A percentile compares a stretch with the other conserved stretches of the same genome.
phyloP scores from a whole-genome alignment of 331 rosid genomes.

The Saraca asoca region DNA sequence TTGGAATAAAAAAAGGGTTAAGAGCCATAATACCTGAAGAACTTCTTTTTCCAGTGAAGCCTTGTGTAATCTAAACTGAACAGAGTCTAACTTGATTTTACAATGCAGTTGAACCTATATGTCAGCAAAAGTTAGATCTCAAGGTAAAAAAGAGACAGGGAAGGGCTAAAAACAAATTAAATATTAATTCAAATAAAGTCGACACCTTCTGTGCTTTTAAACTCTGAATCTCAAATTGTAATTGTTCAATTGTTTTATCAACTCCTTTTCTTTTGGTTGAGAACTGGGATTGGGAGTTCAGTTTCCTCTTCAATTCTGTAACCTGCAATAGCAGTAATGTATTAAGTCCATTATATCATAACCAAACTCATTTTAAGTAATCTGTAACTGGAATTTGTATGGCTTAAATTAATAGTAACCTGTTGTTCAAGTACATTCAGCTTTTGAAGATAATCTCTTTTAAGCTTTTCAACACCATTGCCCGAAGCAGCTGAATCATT shows the following conservation, averaged over 20 bases:
- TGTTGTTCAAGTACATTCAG: constrained; percentile 74
- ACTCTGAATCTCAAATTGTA: constrained; percentile 71
- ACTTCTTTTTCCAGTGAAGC: constrained; percentile 77
- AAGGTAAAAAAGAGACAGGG: neutral
- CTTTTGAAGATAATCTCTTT: constrained; percentile 79
- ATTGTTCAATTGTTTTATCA: constrained; percentile 56
- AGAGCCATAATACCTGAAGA: constrained; percentile 60
- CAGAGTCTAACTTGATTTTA: constrained; percentile 76
- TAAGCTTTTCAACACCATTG: constrained; percentile 64
- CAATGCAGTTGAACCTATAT: constrained; percentile 84
- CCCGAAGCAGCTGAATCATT: constrained; percentile 47
- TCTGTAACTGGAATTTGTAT: neutral
- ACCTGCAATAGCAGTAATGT: constrained; percentile 49
- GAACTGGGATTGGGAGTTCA: constrained; percentile 70
- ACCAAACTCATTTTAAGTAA: constrained; percentile 4
- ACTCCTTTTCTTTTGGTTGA: constrained; percentile 67
- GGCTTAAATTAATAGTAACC: constrained; percentile 41
- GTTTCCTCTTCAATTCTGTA: constrained; percentile 69
- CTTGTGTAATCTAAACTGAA: constrained; percentile 67
- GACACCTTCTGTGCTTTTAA: constrained; percentile 88
- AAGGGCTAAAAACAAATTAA: constrained; percentile 3
- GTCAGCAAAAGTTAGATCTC: constrained; percentile 22
- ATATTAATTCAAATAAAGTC: neutral
- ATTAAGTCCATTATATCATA: neutral
- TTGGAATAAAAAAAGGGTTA: no score